Base-by-base conservation (phyloP, 2,329 filamentous ascomycete species). In the Dendrostoma leiphaemia region DNA sequence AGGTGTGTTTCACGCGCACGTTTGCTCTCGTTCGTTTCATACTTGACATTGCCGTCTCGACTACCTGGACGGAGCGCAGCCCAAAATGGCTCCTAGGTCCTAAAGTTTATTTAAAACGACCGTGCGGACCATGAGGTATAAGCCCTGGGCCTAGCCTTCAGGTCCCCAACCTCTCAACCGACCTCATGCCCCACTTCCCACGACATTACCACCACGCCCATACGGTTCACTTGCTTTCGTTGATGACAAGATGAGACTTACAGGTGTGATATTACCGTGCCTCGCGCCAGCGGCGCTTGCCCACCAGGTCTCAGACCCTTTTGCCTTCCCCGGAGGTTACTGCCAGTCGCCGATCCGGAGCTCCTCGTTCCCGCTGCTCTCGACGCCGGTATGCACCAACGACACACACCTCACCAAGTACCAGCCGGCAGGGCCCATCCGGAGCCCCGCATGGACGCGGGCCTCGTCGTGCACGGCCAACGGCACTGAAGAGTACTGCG, bases 401-500 rank as follows among this genome's bases (percentile, higher is more conserved):
- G 41, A 51, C 40, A 51, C 47, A n/a, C 40, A 51, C 28, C 44
- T 48, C 28, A 55, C 53, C 15, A 51, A 41, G 6, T 55, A 51
- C 19, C 47, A 51, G 12, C 3, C 53, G 3, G 7, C 46, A 24
- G 43, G 50, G 9, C 26, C 28, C 26, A 28, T 29, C 21, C 38
- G 28, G 32, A 48, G 26, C 40, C 37, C 50, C 6, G 54, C 38
- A 3, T 57, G 54, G 54, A 52, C 49, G 26, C 50, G 51, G 1
- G 49, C 60, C 12, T 44, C 57, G 6, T 67, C 66, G 5, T 70
- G 67, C 52, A 61, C 63, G 10, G 51, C 56, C 23, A 63, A 63
- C 51, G 47, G 46, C 29, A 59, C 57, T 1, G 26, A 56, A 4
- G 41, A 58, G 28, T 67, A 65, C 59, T 75, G 72, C 61, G 65